These are phyloP conservation scores for Amanita muscaria DNA, from an alignment of 768 basidiomycete species.

Conservation along the genomic window DNA sequence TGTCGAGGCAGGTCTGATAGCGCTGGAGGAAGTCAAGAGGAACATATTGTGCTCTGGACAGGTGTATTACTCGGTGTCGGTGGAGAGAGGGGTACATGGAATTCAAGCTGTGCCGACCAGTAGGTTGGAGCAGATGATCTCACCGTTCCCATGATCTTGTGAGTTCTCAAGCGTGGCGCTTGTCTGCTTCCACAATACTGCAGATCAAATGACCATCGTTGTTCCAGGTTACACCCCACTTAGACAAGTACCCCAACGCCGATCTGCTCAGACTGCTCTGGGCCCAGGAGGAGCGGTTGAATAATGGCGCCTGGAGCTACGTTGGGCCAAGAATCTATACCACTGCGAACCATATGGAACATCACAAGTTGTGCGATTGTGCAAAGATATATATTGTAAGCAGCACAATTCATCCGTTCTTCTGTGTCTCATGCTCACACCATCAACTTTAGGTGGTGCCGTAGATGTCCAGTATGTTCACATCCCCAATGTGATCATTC, in stretches of 20 bases:
- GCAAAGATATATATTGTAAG: too few species aligned
- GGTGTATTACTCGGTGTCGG: conserved; percentile 84
- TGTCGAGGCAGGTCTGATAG: conserved; percentile 53
- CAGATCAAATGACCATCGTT: background rate
- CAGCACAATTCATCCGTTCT: too few species aligned
- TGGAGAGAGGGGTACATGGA: conserved; percentile 85
- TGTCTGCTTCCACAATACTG: too few species aligned
- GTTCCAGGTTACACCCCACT: conserved; percentile 74
- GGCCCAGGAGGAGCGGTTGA: conserved; percentile 97
- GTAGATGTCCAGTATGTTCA: too few species aligned
- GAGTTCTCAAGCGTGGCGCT: too few species aligned
- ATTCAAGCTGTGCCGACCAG: conserved; percentile 93
- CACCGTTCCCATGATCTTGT: conserved; percentile 96
- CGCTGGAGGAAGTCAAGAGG: conserved; percentile 80
- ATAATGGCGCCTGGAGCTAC: conserved; percentile 97
- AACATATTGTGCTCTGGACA: conserved; percentile 93
- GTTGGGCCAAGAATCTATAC: conserved; percentile 90
- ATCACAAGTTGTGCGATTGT: too few species aligned
- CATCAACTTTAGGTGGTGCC: too few species aligned
- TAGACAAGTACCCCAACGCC: conserved; percentile 96
- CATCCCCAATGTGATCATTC: too few species aligned
- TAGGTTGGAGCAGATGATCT: conserved; percentile 88
- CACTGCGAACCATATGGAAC: conserved; percentile 80
- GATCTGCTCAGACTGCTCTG: conserved; percentile 84
- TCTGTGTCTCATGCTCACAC: too few species aligned